Evolutionary conservation across 176 grass and related monocot species (phyloP), one percentile per base, ranked within the genome.

Genomic region (Zoysia pacifica): DNA sequence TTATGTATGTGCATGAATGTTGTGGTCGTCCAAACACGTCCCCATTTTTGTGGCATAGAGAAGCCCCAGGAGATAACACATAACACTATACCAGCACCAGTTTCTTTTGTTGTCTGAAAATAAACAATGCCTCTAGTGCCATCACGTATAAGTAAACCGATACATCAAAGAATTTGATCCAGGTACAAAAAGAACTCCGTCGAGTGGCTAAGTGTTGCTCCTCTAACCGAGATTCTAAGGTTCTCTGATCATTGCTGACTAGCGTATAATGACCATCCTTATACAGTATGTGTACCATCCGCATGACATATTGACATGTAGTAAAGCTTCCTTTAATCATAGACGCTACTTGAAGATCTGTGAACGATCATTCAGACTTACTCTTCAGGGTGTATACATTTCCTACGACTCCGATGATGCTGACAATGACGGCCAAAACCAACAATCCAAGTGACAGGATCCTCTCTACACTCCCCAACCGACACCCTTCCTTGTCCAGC

Each of bases 371-470:
- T 9, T 82, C 88, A 59, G 92, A 95, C 40, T 82, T 83, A 65
- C 81, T 91, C 87, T 79, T 91, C 35, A 99, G 73, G 72, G 81
- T 95, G 82, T 93, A 99, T 37, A 99, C 82, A 53, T 99, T 99
- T 20, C 96, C 96, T 0, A 89, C 58, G 0, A 99, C 88, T 69
- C 96, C 92, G 0, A 99, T 76, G 19, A 95, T 49, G 9, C 96
- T 88, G 67, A 94, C 90, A 5, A 91, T 38, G 11, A 93, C 69
- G 35, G 96, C 89, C 79, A 93, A 41, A 46, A 84, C 81, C 48
- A 99, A 77, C 92, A 99, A 93, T 7, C 78, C 62, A 40, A 86
- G 52, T 59, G 90, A 84, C 20, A 99, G 48, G 64, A 91, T 68
- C 39, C 83, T 88, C 88, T 95, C 88, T 38, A 75, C 69, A 4